A percentile compares a stretch with the other conserved stretches of the same genome.
These are phyloP conservation scores for Scleromitrula shiraiana DNA, from an alignment of 2,329 filamentous ascomycete genomes.

Conservation along the genomic window DNA sequence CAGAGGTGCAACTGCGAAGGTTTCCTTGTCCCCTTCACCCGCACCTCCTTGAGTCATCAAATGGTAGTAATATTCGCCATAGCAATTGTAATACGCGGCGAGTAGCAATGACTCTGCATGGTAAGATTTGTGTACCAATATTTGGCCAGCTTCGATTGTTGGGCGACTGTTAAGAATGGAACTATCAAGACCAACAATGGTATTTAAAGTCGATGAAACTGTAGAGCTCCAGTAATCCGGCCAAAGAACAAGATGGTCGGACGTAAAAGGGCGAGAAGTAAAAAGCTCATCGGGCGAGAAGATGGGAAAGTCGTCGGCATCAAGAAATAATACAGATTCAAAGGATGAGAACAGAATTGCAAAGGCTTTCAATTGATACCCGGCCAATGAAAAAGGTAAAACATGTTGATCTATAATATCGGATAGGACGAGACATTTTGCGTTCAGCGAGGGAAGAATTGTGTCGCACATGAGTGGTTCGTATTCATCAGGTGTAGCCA, in stretches of 20 bases:
- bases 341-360: conserved; percentile 43
- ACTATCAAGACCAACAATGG: not conserved
- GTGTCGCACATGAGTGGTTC: conserved; percentile 32
- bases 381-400: conserved; percentile 28
- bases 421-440: conserved; percentile 31
- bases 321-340: conserved; percentile 41
- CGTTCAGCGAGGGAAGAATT: conserved; percentile 33
- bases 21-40: conserved; percentile 44
- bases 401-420: conserved; percentile 6
- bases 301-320: conserved; percentile 39
- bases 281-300: conserved; percentile 36
- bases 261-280: conserved; percentile 33
- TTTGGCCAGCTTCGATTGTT: conserved; percentile 29
- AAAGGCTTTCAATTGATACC: conserved; percentile 32
- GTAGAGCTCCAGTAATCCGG: conserved; percentile 39
- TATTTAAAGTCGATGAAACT: conserved; percentile 25
- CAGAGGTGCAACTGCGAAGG: conserved; percentile 38
- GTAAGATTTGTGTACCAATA: conserved; percentile 37
- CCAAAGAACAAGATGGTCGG: conserved; percentile 37
- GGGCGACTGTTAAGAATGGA: conserved; percentile 27
- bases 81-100: conserved; percentile 41
- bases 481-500: conserved; percentile 32
- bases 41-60: conserved; percentile 34
- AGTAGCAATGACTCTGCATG: conserved; percentile 37
- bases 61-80: conserved; percentile 26